These are phyloP conservation scores for Lodderomyces metapsilosis DNA, from an alignment of 1,139 yeast species.

Conservation along the genomic window DNA sequence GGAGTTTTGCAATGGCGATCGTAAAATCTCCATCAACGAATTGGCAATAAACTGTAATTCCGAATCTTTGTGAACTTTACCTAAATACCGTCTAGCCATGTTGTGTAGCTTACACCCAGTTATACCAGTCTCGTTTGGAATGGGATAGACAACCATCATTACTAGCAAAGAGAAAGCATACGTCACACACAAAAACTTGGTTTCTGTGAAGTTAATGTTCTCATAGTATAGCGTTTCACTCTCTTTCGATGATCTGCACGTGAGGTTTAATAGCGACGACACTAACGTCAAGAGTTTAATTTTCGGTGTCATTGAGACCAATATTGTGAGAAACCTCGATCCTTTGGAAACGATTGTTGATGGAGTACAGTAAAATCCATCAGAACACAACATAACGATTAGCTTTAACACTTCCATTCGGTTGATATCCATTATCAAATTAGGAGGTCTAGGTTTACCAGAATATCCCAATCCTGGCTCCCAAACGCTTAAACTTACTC, in stretches of 20 bases:
- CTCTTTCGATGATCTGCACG: slow-evolving; percentile 39
- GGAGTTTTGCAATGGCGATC: slow-evolving; percentile 36
- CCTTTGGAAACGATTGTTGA: slow-evolving; percentile 49
- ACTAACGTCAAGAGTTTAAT: slow-evolving; percentile 52
- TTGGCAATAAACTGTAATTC: slow-evolving; percentile 51
- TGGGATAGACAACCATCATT: slow-evolving; percentile 61
- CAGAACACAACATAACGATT: slow-evolving; percentile 62
- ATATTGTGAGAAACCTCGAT: slow-evolving; percentile 55
- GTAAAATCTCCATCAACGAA: slow-evolving; percentile 47
- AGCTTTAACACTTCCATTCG: slow-evolving; percentile 67
- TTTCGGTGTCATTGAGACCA: slow-evolving; percentile 54
- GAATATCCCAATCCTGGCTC: slow-evolving; percentile 71
- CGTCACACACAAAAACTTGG: slow-evolving; percentile 54
- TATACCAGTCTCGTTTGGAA: slow-evolving; percentile 45
- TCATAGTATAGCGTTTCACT: slow-evolving; percentile 25
- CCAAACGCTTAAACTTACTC: slow-evolving; percentile 45
- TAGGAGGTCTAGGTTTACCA: slow-evolving; percentile 42
- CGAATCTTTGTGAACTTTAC: slow-evolving; percentile 51
- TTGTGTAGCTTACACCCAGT: slow-evolving; percentile 38
- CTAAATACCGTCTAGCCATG: slow-evolving; percentile 50
- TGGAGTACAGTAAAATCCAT: slow-evolving; percentile 53
- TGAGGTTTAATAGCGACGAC: slow-evolving; percentile 66
- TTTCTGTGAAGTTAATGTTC: slow-evolving; percentile 34
- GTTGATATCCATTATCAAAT: slow-evolving; percentile 57
- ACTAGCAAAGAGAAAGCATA: slow-evolving; percentile 63